Evolutionary conservation across 164 flowering plant genomes (phyloP).

Genomic region (Berberis thunbergii): DNA sequence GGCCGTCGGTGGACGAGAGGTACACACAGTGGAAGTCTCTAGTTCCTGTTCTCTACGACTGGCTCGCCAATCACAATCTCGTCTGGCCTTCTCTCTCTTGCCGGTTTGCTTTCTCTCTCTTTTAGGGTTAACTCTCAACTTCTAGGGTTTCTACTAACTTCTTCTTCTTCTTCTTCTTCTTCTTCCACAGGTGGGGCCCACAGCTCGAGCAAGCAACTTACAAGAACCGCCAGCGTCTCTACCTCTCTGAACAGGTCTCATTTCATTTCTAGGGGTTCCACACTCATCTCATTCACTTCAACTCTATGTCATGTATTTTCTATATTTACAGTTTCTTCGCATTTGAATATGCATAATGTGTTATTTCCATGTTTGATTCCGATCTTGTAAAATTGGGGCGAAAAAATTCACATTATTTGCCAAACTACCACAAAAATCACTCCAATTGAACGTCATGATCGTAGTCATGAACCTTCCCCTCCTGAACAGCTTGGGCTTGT

Average conservation of each 20-base stretch:
- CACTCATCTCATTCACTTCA: too few species aligned
- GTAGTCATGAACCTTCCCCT: too few species aligned
- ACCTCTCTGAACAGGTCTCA: slow-evolving; percentile 89
- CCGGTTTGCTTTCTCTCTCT: slow-evolving; percentile 37
- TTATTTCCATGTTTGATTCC: too few species aligned
- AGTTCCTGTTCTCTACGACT: slow-evolving; percentile 95
- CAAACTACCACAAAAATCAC: too few species aligned
- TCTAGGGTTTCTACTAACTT: slow-evolving; percentile 12
- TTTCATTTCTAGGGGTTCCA: too few species aligned
- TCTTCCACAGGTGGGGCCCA: slow-evolving; percentile 74
- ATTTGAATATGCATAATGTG: too few species aligned
- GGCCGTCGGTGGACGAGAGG: slow-evolving; percentile 55
- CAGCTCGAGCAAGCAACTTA: slow-evolving; percentile 85
- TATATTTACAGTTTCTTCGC: too few species aligned
- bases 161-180: neutral
- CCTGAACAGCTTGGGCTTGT: too few species aligned
- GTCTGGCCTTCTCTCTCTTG: slow-evolving; percentile 97
- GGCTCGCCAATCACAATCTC: slow-evolving; percentile 96
- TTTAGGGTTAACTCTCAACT: slow-evolving; percentile 3
- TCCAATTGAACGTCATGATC: too few species aligned
- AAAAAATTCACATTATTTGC: too few species aligned
- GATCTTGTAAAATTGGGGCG: too few species aligned
- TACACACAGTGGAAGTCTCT: slow-evolving; percentile 90
- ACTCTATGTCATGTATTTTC: too few species aligned
- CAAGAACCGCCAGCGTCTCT: slow-evolving; percentile 92